Conservation (phyloP, 768 basidiomycete species). For the Pisolithus microcarpus region DNA sequence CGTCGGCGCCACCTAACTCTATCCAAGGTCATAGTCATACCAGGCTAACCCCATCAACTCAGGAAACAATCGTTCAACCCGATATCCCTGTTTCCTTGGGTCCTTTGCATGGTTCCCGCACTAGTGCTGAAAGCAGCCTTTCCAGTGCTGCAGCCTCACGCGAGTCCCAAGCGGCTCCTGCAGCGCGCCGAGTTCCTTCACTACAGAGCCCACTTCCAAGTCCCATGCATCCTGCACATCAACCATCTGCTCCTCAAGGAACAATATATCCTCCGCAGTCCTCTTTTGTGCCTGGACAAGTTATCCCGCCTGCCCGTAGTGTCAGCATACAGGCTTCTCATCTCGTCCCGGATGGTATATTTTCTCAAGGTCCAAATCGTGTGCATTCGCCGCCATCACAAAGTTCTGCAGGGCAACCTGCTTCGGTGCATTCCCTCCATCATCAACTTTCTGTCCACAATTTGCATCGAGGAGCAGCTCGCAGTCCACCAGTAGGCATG, state of each 20-base stretch:
- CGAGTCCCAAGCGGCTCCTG: neutral
- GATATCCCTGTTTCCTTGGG: conserved; percentile 1
- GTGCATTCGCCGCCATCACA: conserved; percentile 14
- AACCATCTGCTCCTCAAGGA: conserved; percentile 16
- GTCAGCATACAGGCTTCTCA: conserved; percentile 26
- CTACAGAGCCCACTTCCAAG: conserved; percentile 14
- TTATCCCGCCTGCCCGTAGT: conserved; percentile 34
- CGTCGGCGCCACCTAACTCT: neutral
- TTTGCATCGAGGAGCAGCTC: conserved; percentile 10
- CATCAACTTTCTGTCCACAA: conserved; percentile 16
- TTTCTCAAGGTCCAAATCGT: conserved; percentile 12
- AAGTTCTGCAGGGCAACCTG: conserved; percentile 4
- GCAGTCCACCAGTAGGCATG: conserved; percentile 10
- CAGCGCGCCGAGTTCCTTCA: conserved; percentile 13
- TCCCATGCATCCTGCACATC: conserved; percentile 14
- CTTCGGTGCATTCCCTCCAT: conserved; percentile 22
- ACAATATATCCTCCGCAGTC: conserved; percentile 20
- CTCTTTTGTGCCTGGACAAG: conserved; percentile 30
- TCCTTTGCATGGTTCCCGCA: conserved; percentile 2
- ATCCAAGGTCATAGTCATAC: neutral
- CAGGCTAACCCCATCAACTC: conserved; percentile 1
- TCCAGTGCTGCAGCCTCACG: conserved; percentile 3
- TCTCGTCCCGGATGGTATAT: conserved; percentile 16
- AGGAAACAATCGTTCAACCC: conserved; percentile 3
- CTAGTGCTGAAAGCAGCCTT: conserved; percentile 2